phyloP scores from a whole-genome alignment of 2,329 filamentous ascomycete species.

The Calonectria multiphialidica region DNA sequence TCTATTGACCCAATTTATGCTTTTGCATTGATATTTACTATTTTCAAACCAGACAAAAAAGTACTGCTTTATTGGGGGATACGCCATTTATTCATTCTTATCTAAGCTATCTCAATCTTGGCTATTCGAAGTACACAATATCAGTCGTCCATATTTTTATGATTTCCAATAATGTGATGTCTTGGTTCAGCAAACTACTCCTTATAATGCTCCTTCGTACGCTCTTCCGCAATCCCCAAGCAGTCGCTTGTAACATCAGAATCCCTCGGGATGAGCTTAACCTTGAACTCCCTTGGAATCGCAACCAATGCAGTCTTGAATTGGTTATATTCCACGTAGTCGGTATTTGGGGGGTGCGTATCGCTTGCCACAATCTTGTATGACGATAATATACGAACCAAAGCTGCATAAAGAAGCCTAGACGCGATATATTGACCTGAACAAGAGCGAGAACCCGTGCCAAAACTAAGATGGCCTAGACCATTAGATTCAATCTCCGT shows the following conservation, averaged over 20 bases:
- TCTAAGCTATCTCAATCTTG: background rate
- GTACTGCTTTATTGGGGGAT: too few relatives aligned
- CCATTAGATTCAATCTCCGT: conserved; percentile 45
- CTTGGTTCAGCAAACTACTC: conserved; percentile 39
- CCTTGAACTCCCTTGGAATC: conserved; percentile 69
- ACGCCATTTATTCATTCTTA: background rate
- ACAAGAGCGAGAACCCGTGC: conserved; percentile 63
- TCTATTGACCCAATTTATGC: too few relatives aligned
- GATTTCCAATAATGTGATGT: background rate
- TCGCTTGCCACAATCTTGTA: conserved; percentile 63
- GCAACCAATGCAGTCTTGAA: conserved; percentile 71
- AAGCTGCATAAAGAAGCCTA: conserved; percentile 61
- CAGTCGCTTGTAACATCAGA: conserved; percentile 51
- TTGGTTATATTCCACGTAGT: conserved; percentile 73
- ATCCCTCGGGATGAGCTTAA: conserved; percentile 66
- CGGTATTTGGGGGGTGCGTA: conserved; percentile 66
- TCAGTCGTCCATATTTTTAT: background rate
- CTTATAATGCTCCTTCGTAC: conserved; percentile 63
- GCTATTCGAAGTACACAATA: background rate
- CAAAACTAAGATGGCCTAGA: conserved; percentile 62
- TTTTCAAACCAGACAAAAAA: too few relatives aligned
- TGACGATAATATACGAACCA: conserved; percentile 61
- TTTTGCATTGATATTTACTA: too few relatives aligned
- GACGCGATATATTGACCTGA: conserved; percentile 63
- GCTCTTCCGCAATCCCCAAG: conserved; percentile 54